Percentiles rank a stretch among this genome's conserved stretches.
Evolutionary conservation across 305 asterid genomes (phyloP).

Genomic region (Caryopteris hybrid): DNA sequence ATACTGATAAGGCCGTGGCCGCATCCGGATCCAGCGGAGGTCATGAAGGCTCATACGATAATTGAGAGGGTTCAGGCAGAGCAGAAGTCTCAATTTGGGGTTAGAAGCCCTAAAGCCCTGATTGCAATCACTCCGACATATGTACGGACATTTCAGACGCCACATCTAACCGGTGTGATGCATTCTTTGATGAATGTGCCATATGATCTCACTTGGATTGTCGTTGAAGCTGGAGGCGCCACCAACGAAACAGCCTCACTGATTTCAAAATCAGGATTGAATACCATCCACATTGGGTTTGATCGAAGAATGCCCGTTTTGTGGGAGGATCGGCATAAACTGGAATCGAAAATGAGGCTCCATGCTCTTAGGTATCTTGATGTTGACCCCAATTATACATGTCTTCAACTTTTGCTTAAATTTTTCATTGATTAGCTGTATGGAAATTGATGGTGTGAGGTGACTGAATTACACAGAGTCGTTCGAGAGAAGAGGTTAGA

Average conservation of each 20-base stretch:
- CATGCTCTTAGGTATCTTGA: constrained; percentile 62
- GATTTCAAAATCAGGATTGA: constrained; percentile 66
- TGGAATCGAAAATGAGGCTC: constrained; percentile 82
- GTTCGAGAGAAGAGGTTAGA: constrained; percentile 73
- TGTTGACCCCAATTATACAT: no score
- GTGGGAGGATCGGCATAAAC: constrained; percentile 84
- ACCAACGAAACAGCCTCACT: constrained; percentile 78
- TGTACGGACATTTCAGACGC: constrained; percentile 87
- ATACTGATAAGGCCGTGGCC: constrained; percentile 96
- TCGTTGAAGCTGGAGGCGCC: constrained; percentile 81
- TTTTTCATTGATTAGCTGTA: no score
- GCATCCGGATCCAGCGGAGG: constrained; percentile 94
- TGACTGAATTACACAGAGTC: constrained; percentile 55
- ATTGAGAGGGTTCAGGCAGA: constrained; percentile 85
- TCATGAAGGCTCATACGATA: constrained; percentile 81
- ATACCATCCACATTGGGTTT: constrained; percentile 67
- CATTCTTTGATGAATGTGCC: constrained; percentile 88
- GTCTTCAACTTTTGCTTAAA: no score
- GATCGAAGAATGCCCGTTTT: constrained; percentile 59
- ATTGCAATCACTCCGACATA: constrained; percentile 90
- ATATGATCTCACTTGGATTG: constrained; percentile 84
- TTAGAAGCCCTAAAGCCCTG: constrained; percentile 65
- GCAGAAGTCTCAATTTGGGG: constrained; percentile 78
- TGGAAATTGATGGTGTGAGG: no score
- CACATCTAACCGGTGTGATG: constrained; percentile 95